phyloP scores from a whole-genome alignment of 1,139 yeast species.

The Saccharomyces hybrid region DNA sequence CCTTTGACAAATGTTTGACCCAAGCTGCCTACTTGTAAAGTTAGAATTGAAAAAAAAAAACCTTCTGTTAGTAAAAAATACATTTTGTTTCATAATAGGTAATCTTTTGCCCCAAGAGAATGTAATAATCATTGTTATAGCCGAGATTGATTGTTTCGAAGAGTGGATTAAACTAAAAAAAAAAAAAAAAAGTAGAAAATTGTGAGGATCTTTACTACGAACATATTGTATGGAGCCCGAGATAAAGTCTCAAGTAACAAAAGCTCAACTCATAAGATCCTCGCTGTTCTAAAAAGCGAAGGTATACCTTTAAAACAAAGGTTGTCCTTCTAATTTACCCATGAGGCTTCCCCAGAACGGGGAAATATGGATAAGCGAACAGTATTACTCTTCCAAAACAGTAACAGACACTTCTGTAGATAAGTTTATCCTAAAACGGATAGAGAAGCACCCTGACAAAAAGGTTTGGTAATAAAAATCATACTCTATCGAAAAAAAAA shows the following conservation, averaged over 20 bases:
- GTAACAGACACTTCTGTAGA: constrained; percentile 73
- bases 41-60: constrained; percentile 6
- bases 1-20: constrained; percentile 90
- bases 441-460: constrained; percentile 59
- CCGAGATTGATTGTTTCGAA: constrained; percentile 22
- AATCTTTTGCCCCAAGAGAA: neutral
- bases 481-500: constrained; percentile 5
- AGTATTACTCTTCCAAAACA: constrained; percentile 81
- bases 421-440: constrained; percentile 5
- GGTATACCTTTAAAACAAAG: constrained; percentile 23
- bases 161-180: constrained; percentile 25
- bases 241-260: constrained; percentile 12
- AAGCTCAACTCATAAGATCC: constrained; percentile 62
- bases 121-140: neutral
- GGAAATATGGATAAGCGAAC: constrained; percentile 45
- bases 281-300: constrained; percentile 19
- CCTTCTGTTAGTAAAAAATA: constrained; percentile 11
- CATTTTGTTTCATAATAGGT: neutral
- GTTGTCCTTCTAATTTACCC: constrained; percentile 16
- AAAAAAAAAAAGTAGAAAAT: constrained; percentile 8
- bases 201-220: constrained; percentile 77
- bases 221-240: constrained; percentile 29
- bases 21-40: constrained; percentile 73
- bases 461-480: constrained; percentile 31
- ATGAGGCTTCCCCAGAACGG: constrained; percentile 29